Conservation (phyloP, 1,284 basidiomycete species). For the Apiotrichum porosum region DNA sequence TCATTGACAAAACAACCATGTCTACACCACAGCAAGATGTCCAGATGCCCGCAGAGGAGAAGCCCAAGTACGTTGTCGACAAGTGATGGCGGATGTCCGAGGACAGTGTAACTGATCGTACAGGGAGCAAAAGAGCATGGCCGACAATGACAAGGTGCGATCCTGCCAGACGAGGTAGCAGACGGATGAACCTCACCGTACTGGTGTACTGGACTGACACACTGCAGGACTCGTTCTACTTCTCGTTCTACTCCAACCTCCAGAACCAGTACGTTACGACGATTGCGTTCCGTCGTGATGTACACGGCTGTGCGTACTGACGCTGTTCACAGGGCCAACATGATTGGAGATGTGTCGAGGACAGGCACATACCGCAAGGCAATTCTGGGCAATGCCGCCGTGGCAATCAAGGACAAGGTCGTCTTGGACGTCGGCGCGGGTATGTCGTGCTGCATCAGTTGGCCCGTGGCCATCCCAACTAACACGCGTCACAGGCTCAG, state of each 20-base stretch:
- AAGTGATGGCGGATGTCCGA: no score
- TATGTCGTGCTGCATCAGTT: constrained; percentile 15
- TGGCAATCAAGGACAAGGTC: constrained; percentile 41
- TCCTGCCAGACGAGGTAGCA: background rate
- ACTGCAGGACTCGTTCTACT: constrained; percentile 25
- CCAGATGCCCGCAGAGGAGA: no score
- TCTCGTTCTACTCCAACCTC: constrained; percentile 43
- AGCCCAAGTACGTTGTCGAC: no score
- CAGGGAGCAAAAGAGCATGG: no score
- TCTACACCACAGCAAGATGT: no score
- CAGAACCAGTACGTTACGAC: constrained; percentile 34
- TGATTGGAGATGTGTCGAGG: constrained; percentile 48
- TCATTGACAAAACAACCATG: no score
- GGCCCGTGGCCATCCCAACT: no score
- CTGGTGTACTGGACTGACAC: no score
- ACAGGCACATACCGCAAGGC: constrained; percentile 49
- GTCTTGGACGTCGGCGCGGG: constrained; percentile 53
- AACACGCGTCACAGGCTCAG: no score
- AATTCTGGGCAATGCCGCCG: constrained; percentile 46
- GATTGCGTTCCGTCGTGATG: background rate
- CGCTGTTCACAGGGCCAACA: constrained; percentile 50
- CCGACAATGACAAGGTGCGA: no score
- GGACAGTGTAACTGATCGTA: no score
- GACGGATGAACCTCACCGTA: background rate
- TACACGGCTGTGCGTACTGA: background rate